Conservation (phyloP, 495 filamentous ascomycete species). For the Lineolata rhizophorae region DNA sequence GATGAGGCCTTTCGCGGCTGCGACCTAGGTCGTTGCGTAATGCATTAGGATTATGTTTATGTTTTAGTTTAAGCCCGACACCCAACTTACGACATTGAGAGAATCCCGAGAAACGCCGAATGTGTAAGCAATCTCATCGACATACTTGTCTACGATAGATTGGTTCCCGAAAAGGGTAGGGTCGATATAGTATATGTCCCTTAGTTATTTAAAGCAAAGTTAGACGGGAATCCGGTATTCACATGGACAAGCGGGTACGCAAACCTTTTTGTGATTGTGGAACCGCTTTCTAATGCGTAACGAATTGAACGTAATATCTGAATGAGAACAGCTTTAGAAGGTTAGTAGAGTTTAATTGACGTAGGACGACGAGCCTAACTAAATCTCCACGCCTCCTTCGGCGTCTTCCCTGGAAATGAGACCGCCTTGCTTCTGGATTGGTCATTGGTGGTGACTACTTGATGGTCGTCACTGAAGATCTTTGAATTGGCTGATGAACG, state of each 20-base stretch:
- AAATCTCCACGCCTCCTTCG: conserved; percentile 43
- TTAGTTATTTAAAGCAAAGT: conserved; percentile 15
- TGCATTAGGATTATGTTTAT: conserved; percentile 1
- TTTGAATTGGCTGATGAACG: too few species aligned
- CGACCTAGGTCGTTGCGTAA: too few species aligned
- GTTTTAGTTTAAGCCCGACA: background rate
- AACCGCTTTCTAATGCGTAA: conserved; percentile 36
- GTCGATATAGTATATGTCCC: conserved; percentile 83
- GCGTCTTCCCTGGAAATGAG: conserved; percentile 34
- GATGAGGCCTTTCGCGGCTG: conserved; percentile 53
- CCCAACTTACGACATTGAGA: conserved; percentile 52
- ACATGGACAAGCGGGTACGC: background rate
- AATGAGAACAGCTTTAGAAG: conserved; percentile 30
- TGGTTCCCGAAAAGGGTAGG: conserved; percentile 62
- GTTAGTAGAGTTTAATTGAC: conserved; percentile 2
- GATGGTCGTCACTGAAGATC: background rate
- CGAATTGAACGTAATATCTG: conserved; percentile 50
- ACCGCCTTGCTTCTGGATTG: conserved; percentile 8
- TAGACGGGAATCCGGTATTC: background rate
- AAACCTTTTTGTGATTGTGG: conserved; percentile 68
- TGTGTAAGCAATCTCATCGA: conserved; percentile 74
- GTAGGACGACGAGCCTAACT: conserved; percentile 18
- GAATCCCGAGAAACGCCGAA: conserved; percentile 36
- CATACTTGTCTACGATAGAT: conserved; percentile 44
- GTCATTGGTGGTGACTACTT: background rate